Base-by-base conservation (phyloP, 768 basidiomycete genomes). In the Rhodotorula toruloides region DNA sequence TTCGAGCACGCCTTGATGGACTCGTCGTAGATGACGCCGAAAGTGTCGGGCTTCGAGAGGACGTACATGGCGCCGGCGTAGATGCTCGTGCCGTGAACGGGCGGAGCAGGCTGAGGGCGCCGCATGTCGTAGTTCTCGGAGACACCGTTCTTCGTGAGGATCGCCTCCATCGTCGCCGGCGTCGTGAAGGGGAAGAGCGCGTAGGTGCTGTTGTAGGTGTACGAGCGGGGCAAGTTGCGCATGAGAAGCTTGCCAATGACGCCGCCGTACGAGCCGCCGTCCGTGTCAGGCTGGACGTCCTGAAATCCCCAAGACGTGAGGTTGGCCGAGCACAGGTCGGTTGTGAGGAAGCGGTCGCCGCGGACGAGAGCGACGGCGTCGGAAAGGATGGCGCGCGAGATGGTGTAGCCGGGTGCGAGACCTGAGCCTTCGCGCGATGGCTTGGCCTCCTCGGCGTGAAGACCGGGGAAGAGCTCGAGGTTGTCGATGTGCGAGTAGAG, bases 401-500 rank as follows among this genome's bases (percentile, higher is more conserved):
- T 90, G 34, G 65, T 56, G 65, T 66, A 66, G n/a, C 88, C 87
- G 14, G 63, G 60, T 9, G 56, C 55, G 53, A 65, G 46, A 31
- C 89, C 89, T 11, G 87, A 85, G 13, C 88, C 90, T 2, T 84
- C 82, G 29, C 81, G 80, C 11, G 85, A 82, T 4, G 72, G 67
- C 74, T 90, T 90, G 4, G 86, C 74, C 71, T 89, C 81, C 76
- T 91, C 89, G 10, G 87, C 87, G 22, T 46, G 44, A 13, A 63
- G 53, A 22, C 48, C 65, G 19, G 46, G 88, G 73, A 90, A 83
- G 17, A 91, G 83, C 74, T 91, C 90, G 40, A 91, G 82, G 74
- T 88, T 86, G 71, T 90, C 84, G 39, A 90, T 86, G 70, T 88
- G 81, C 48, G 80, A 81, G 75, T 91, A 91, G 19, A 91, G 80